Base-by-base conservation (phyloP, 192 early-diverging fungal species). In the Backusella westeae region DNA sequence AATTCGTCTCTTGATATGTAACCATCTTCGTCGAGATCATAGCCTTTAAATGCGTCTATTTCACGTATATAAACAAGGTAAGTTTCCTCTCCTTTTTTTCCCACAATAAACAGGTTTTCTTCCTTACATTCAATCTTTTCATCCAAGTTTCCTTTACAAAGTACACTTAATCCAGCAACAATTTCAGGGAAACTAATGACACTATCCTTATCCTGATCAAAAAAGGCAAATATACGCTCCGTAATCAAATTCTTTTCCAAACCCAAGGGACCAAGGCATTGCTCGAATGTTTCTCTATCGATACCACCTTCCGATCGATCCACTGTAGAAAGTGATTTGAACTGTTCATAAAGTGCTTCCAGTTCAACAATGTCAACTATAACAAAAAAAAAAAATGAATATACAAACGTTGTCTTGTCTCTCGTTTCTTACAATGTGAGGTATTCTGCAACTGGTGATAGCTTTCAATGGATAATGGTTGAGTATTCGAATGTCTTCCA, bases 21-120 rank as follows among this genome's bases (percentile, higher is more conserved):
- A 1, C 95, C 95, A 82, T 98, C 96, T 39, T 87, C 89, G 78
- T 98, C 92, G 8, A 98, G 72, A 78, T 99, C 97, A 77, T 98
- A 99, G 5, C 96, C 96, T 42, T 94, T 87, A 82, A 98, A 98
- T 10, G 95, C 92, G 66, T 88, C 95, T 87, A 85, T 39, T 39
- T 73, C 32, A 32, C 32, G 32, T 32, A 32, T 10, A 63, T 9
- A 56, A 17, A 76, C 23, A 29, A 49, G 14, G 17, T 32, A 6
- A 46, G 19, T 44, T 12, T 65, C 2, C n/a, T 12, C 23, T 63
- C 3, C 10, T 3, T 63, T 9, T 63, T 9, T 63, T 1, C 26
- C 23, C 26, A 0, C 26, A 29, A 4, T 49, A 42, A 34, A 17
- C 23, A 0, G 21, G 2, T 0, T 21, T 73, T 77, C 36, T 10